Evolutionary conservation across 139 green algal genomes (phyloP).

Genomic region (Desmodesmus armatus): DNA sequence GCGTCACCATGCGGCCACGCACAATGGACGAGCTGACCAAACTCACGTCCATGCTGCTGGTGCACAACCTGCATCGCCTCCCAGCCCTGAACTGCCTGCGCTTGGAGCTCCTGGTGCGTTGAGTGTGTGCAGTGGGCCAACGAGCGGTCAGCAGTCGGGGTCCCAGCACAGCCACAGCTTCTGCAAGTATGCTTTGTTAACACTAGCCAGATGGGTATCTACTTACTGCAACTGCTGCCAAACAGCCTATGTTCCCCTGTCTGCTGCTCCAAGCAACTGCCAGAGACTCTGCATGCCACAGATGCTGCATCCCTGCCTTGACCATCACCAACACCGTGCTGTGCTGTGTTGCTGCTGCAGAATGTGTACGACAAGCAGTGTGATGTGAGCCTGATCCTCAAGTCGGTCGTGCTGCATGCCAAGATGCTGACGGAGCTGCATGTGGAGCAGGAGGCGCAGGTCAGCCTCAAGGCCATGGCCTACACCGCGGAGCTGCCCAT

Average conservation of each 20-base stretch:
- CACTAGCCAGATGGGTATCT: too few species aligned
- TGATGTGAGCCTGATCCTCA: constrained; percentile 34
- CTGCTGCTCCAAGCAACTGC: too few species aligned
- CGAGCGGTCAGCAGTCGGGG: too few species aligned
- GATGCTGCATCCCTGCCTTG: too few species aligned
- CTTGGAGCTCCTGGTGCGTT: constrained; percentile 28
- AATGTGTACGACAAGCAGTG: constrained; percentile 33
- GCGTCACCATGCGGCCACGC: constrained; percentile 6
- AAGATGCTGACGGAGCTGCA: background rate
- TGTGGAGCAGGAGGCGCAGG: constrained; percentile 8
- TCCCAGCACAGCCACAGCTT: too few species aligned
- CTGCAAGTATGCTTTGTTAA: too few species aligned
- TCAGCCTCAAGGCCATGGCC: background rate
- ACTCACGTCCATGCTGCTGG: constrained; percentile 19
- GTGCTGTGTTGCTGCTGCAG: constrained; percentile 20
- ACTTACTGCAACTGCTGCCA: too few species aligned
- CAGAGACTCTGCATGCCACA: too few species aligned
- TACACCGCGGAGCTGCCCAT: background rate
- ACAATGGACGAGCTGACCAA: constrained; percentile 43
- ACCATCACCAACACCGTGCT: too few species aligned
- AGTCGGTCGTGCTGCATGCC: constrained; percentile 24
- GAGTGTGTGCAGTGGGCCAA: too few species aligned
- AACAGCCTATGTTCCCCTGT: too few species aligned
- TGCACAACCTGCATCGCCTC: constrained; percentile 2
- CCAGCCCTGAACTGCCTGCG: constrained; percentile 1